Percentiles rank a stretch among this genome's conserved stretches.
These are phyloP conservation scores for Quercus lobata DNA, from an alignment of 331 rosid species.

Conservation along the genomic window DNA sequence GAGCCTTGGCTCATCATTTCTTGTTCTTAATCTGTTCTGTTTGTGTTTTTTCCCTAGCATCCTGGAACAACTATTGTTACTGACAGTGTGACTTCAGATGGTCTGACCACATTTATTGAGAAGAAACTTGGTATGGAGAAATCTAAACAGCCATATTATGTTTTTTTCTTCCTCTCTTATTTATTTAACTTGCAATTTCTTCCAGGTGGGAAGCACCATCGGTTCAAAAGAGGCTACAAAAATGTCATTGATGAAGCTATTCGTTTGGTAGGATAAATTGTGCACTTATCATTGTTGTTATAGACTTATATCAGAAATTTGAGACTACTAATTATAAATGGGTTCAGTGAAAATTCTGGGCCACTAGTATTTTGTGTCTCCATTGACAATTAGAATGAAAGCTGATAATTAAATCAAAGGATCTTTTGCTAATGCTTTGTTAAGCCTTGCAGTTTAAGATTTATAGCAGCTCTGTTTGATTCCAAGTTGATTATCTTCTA, in stretches of 20 bases:
- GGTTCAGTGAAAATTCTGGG: background rate
- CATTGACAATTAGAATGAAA: background rate
- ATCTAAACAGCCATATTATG: conserved; percentile 11
- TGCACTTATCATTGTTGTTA: background rate
- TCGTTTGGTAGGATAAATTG: conserved; percentile 67
- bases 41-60: conserved; percentile 45
- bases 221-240: conserved; percentile 96
- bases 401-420: background rate
- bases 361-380: background rate
- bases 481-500: conserved; percentile 2
- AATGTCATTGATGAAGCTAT: conserved; percentile 96
- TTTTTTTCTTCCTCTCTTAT: background rate
- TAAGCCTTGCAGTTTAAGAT: background rate
- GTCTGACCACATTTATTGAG: conserved; percentile 87
- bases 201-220: conserved; percentile 89
- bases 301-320: background rate
- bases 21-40: conserved; percentile 7
- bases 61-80: conserved; percentile 95
- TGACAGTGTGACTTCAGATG: conserved; percentile 97
- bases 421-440: background rate
- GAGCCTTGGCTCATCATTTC: background rate
- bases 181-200: conserved; percentile 25
- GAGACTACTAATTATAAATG: background rate
- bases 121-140: conserved; percentile 71
- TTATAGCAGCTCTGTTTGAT: background rate